Evolutionary conservation across 495 filamentous ascomycete genomes (phyloP), one percentile per base, ranked within the genome.

Genomic region (Lophiostoma macrostomum): DNA sequence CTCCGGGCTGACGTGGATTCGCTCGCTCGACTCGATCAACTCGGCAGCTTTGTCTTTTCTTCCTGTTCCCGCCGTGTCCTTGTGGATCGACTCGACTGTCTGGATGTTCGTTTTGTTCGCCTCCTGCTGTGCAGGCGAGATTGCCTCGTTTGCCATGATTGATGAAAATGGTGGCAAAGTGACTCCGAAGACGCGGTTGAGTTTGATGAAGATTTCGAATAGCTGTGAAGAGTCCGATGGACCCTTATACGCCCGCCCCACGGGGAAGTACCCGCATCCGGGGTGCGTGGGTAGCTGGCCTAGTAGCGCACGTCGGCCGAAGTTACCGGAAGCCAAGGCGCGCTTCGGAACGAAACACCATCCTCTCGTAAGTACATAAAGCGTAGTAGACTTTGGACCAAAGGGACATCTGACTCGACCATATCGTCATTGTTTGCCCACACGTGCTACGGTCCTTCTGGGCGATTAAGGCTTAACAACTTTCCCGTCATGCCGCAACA

Each of bases 401-500:
- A n/a, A n/a, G n/a, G n/a, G n/a, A n/a, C n/a, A n/a, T n/a, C n/a
- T n/a, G n/a, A n/a, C n/a, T n/a, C n/a, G n/a, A n/a, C n/a, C n/a
- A n/a, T n/a, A n/a, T n/a, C n/a, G n/a, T n/a, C n/a, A n/a, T n/a
- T n/a, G n/a, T n/a, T n/a, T n/a, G n/a, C n/a, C n/a, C n/a, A n/a
- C n/a, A n/a, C n/a, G n/a, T n/a, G n/a, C n/a, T n/a, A n/a, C n/a
- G n/a, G n/a, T n/a, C n/a, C n/a, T n/a, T n/a, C n/a, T n/a, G n/a
- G n/a, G n/a, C n/a, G n/a, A n/a, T n/a, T n/a, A n/a, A n/a, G n/a
- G n/a, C n/a, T n/a, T n/a, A n/a, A n/a, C n/a, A n/a, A n/a, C 14
- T n/a, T 38, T 14, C 13, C 36, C 61, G 71, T 42, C 43, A 83
- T 82, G 79, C 78, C 78, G 63, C 78, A 80, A 64, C 71, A 71